Percentiles rank a stretch among this genome's conserved stretches.
Evolutionary conservation across 495 filamentous ascomycete species (phyloP).

Genomic region (Astrocystis sublimbata): DNA sequence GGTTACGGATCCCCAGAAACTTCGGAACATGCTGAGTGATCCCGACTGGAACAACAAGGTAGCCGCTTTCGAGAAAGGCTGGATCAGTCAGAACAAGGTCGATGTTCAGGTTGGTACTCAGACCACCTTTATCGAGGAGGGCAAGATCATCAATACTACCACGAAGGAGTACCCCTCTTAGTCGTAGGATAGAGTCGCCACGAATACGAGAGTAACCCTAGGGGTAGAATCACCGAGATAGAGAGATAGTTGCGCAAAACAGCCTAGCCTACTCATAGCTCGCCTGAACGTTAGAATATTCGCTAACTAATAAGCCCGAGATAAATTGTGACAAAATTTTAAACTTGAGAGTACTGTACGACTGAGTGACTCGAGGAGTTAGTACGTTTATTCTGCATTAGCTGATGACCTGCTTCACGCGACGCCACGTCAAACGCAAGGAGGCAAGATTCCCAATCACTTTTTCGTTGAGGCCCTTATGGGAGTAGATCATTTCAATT

Average conservation of each 20-base stretch:
- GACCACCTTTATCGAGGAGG: conserved; percentile 2
- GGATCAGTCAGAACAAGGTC: conserved; percentile 8
- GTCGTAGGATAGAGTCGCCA: background rate
- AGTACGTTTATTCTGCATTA: no score
- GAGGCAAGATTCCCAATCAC: no score
- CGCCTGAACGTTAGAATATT: no score
- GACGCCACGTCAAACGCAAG: no score
- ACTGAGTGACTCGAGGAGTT: no score
- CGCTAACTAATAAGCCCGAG: no score
- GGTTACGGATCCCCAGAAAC: conserved; percentile 3
- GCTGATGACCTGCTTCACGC: no score
- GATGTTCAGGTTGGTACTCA: conserved; percentile 10
- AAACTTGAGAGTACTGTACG: no score
- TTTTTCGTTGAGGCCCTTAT: no score
- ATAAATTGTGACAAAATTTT: no score
- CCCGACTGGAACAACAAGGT: conserved; percentile 2
- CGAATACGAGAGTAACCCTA: background rate
- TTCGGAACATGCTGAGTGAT: conserved; percentile 7
- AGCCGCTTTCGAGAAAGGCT: conserved; percentile 6
- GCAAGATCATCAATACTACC: conserved; percentile 3
- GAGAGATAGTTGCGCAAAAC: background rate
- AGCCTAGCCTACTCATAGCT: background rate
- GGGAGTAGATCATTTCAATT: no score
- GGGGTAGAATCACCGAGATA: background rate
- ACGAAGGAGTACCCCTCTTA: conserved; percentile 5